These are phyloP conservation scores for Pterocarpus macrocarpus DNA, from an alignment of 306 rosid species.

Conservation along the genomic window DNA sequence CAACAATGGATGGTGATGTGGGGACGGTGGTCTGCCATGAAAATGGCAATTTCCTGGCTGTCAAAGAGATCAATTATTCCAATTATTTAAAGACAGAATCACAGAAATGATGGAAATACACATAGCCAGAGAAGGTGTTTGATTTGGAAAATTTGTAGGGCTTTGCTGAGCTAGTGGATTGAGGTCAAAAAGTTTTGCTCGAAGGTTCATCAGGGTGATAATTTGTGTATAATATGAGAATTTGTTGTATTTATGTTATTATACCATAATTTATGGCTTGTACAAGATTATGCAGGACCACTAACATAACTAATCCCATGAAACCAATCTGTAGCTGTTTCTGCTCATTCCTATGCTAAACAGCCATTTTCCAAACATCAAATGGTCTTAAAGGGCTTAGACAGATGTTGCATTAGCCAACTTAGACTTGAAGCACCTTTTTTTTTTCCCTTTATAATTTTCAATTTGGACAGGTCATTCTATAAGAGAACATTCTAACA, in stretches of 20 bases:
- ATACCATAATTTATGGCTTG: neutral
- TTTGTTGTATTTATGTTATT: neutral
- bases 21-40: neutral
- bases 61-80: slow-evolving; percentile 7
- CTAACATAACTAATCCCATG: neutral
- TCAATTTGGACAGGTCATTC: slow-evolving; percentile 25
- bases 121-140: neutral
- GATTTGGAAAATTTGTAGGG: neutral
- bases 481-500: slow-evolving; percentile 1
- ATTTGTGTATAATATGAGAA: slow-evolving; percentile 7
- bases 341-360: neutral
- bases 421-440: neutral
- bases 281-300: neutral
- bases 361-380: slow-evolving; percentile 23
- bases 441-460: slow-evolving; percentile 10
- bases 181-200: neutral
- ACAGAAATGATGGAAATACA: neutral
- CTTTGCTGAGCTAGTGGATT: neutral
- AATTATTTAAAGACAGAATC: neutral
- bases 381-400: slow-evolving; percentile 8
- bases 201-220: neutral
- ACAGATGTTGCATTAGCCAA: neutral
- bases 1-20: neutral
- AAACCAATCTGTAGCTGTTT: slow-evolving; percentile 25
- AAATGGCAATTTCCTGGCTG: neutral